Evolutionary conservation across 371 early-diverging fungal genomes (phyloP).

Genomic region (Zychaea mexicana): DNA sequence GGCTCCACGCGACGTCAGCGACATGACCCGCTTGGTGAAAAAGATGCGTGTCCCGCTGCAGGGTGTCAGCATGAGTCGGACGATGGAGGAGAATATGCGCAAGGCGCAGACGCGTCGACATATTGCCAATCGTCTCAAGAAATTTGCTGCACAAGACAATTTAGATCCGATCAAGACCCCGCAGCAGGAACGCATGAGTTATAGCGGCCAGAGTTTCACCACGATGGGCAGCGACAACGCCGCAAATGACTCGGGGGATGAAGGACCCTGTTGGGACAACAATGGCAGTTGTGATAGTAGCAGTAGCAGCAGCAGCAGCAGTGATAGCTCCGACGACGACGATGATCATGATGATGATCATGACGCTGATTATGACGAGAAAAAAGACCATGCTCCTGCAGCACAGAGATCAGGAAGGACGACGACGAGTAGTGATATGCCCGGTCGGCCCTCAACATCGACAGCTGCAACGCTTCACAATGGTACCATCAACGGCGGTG

Average conservation of each 20-base stretch:
- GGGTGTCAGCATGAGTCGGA: constrained; percentile 35
- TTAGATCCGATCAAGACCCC: constrained; percentile 13
- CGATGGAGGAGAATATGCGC: constrained; percentile 50
- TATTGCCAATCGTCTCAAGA: constrained; percentile 14
- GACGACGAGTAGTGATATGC: background rate
- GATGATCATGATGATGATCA: constrained; percentile 13
- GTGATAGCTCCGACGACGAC: background rate
- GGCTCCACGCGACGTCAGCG: constrained; percentile 42
- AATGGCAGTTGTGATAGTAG: too few species aligned
- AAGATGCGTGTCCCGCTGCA: constrained; percentile 36
- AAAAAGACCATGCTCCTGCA: background rate
- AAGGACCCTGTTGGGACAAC: constrained; percentile 5
- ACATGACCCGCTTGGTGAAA: constrained; percentile 39
- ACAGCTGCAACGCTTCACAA: background rate
- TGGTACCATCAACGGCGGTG: background rate
- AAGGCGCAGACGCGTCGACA: constrained; percentile 22
- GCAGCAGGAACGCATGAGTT: constrained; percentile 7
- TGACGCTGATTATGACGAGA: constrained; percentile 5
- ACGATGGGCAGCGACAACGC: constrained; percentile 16
- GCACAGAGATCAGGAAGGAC: background rate
- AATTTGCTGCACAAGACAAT: constrained; percentile 18
- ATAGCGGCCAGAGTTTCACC: constrained; percentile 20
- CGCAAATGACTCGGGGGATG: constrained; percentile 25
- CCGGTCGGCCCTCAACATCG: constrained; percentile 4
- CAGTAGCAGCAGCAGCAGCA: too few species aligned